Conservation (phyloP, 164 flowering plant species). For the Vitis vinifera region ASM3070453v1 NC_081809.1:6661001-6661500, state of each 20-base stretch:
- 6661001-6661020: too few relatives aligned
- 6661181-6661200: too few relatives aligned
- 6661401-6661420: not conserved
- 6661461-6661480: slow-evolving; percentile 75
- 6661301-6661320: slow-evolving; percentile 95
- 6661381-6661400: not conserved
- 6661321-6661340: slow-evolving; percentile 87
- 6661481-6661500: slow-evolving; percentile 90
- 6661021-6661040: too few relatives aligned
- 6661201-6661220: not conserved
- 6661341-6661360: slow-evolving; percentile 77
- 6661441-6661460: slow-evolving; percentile 45
- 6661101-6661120: too few relatives aligned
- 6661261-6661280: not conserved
- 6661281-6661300: slow-evolving; percentile 37
- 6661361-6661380: not conserved
- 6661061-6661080: too few relatives aligned
- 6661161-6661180: too few relatives aligned
- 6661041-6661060: too few relatives aligned
- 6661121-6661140: too few relatives aligned
- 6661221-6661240: not conserved
- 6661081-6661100: too few relatives aligned
- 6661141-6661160: too few relatives aligned
- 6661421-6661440: not conserved
- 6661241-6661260: too few relatives aligned